phyloP scores from a whole-genome alignment of 108 stramenopile species.

The Cylindrotheca fusiformis region DNA sequence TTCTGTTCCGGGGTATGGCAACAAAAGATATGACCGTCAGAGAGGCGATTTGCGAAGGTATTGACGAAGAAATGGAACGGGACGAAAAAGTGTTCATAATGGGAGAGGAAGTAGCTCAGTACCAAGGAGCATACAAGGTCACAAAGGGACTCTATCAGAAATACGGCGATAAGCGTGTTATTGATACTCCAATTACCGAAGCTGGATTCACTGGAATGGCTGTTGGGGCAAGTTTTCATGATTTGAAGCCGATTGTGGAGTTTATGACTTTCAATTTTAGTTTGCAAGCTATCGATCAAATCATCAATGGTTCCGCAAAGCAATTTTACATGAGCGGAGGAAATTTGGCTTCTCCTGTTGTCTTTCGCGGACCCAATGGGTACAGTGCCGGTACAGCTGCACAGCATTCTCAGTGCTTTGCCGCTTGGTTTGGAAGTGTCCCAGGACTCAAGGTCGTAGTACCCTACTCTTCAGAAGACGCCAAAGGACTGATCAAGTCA shows the following conservation, averaged over 20 bases:
- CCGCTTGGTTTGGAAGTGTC: slow-evolving; percentile 90
- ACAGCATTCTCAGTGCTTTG: slow-evolving; percentile 99
- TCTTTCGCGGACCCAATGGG: slow-evolving; percentile 99
- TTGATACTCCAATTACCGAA: slow-evolving; percentile 99
- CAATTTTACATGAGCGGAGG: slow-evolving; percentile 99
- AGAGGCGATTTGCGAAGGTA: slow-evolving; percentile 95
- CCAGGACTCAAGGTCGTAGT: slow-evolving; percentile 96
- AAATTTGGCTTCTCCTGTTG: slow-evolving; percentile 93
- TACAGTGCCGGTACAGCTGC: slow-evolving; percentile 97
- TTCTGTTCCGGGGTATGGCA: slow-evolving; percentile 65
- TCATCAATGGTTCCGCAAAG: slow-evolving; percentile 97
- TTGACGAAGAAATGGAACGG: slow-evolving; percentile 98
- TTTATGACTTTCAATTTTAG: slow-evolving; percentile 99
- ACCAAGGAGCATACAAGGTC: slow-evolving; percentile 99
- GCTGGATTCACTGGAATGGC: slow-evolving; percentile 98
- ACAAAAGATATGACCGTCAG: slow-evolving; percentile 90
- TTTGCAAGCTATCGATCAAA: slow-evolving; percentile 99
- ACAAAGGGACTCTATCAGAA: slow-evolving; percentile 96
- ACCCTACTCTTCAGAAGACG: slow-evolving; percentile 96
- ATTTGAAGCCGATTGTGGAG: slow-evolving; percentile 94
- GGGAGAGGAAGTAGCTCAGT: slow-evolving; percentile 99
- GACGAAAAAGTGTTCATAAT: slow-evolving; percentile 91
- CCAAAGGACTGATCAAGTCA: slow-evolving; percentile 97
- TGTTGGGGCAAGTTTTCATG: slow-evolving; percentile 92
- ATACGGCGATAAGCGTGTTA: slow-evolving; percentile 96